Evolutionary conservation across 345 rosid species (phyloP).

Genomic region (Lagerstroemia speciosa): DNA sequence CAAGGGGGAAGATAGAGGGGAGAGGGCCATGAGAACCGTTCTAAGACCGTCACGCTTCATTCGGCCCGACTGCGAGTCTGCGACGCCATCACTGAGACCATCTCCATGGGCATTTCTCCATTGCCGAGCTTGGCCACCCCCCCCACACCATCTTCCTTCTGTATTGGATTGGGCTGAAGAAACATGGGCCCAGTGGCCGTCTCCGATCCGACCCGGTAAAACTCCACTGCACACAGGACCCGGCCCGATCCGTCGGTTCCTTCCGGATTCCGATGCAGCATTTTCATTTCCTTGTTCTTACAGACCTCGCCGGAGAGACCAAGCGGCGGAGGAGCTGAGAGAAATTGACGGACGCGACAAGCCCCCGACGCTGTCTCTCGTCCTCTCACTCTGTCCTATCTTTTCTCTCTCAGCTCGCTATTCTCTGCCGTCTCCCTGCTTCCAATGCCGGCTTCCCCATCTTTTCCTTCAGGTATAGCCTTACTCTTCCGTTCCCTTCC

Average conservation of each 20-base stretch:
- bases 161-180: neutral
- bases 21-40: neutral
- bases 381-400: conserved; percentile 4
- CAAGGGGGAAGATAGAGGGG: neutral
- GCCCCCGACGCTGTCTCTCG: neutral
- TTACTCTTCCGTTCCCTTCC: conserved; percentile 7
- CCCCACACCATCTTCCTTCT: neutral
- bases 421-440: neutral
- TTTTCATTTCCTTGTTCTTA: neutral
- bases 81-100: neutral
- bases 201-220: neutral
- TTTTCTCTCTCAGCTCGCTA: neutral
- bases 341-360: neutral
- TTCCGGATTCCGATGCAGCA: too few relatives aligned
- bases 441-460: conserved; percentile 75
- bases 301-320: conserved; percentile 1
- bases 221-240: neutral
- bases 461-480: conserved; percentile 52
- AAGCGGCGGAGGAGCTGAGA: neutral
- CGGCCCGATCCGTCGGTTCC: neutral
- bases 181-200: neutral
- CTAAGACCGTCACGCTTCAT: too few relatives aligned
- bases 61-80: too few relatives aligned
- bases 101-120: neutral
- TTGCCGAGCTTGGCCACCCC: neutral